Evolutionary conservation across 768 basidiomycete genomes (phyloP), one percentile per base, ranked within the genome.

Genomic region (Coprinellus micaceus): DNA sequence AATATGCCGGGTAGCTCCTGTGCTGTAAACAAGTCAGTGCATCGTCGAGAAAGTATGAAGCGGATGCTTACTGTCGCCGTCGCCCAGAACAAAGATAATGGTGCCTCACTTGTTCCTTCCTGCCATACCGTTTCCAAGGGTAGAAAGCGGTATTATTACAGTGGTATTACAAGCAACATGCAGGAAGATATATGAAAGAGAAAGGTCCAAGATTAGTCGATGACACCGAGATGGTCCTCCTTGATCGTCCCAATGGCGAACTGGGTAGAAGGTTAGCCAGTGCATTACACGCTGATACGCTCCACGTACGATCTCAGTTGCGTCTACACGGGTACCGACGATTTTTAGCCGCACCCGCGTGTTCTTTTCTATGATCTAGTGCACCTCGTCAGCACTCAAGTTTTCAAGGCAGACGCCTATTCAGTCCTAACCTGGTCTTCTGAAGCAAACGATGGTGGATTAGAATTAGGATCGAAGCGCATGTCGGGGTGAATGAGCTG

Each of bases 181-280:
- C 19, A 15, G 19, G 49, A 22, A 9, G 17, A 33, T 3, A 10
- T 4, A 5, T 25, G 26, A 37, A 10, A 28, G 29, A 11, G 19
- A 26, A 36, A 11, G 10, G 5, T 25, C 19, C 21, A 21, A 13
- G 36, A 48, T 67, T 67, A 91, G 60, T 92, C 91, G 64, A 95
- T 91, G 52, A 96, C 92, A 46, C 96, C 96, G 26, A 98, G 76
- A 70, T 94, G 96, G 68, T 98, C 96, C 71, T 98, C 96, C 75
- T 98, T 99, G 71, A 98, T 97, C 2, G 91, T 94, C 9, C 94
- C 96, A 61, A 98, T 98, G 1, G 94, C 94, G 64, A 98, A 98
- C 94, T 97, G 26, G n/a, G n/a, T 19, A 17, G 21, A 13, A 12
- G 30, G 5, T 45, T 40, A 52, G 44, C 58, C 12, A 59, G 53